Percentiles rank a stretch among this genome's conserved stretches.
Conservation (phyloP, 768 basidiomycete species). For the Cubamyces lactineus region DNA sequence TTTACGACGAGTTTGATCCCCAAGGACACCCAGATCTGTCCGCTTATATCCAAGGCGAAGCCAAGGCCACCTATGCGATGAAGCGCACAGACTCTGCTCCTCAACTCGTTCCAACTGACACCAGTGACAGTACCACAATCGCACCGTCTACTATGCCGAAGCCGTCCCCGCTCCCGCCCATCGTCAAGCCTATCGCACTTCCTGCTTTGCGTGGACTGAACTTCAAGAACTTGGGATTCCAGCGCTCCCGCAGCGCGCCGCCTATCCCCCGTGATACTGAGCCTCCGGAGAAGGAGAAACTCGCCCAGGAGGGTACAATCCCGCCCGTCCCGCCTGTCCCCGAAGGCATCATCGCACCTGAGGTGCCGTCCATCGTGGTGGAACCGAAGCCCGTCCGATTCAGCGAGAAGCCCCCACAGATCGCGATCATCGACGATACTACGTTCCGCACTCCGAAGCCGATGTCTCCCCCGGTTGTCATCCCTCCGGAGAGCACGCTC, state of each 20-base stretch:
- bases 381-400: background rate
- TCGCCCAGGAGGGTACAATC: background rate
- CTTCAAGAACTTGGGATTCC: conserved; percentile 30
- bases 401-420: conserved; percentile 1
- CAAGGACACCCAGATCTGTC: conserved; percentile 51
- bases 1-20: conserved; percentile 88
- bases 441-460: background rate
- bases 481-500: conserved; percentile 5
- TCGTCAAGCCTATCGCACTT: conserved; percentile 28
- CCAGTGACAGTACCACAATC: conserved; percentile 5
- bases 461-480: conserved; percentile 3
- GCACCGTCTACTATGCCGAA: background rate
- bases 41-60: conserved; percentile 25
- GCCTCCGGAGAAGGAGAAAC: conserved; percentile 8
- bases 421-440: background rate
- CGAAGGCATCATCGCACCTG: conserved; percentile 14
- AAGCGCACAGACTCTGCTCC: conserved; percentile 27
- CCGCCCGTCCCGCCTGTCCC: conserved; percentile 10
- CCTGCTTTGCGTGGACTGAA: conserved; percentile 28
- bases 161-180: conserved; percentile 12
- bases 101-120: conserved; percentile 20
- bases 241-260: conserved; percentile 33
- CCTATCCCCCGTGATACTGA: conserved; percentile 27
- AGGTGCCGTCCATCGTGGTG: background rate
- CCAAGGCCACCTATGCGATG: conserved; percentile 20